Conservation (phyloP, 2,329 filamentous ascomycete species). For the Cercospora berteroae region DNA sequence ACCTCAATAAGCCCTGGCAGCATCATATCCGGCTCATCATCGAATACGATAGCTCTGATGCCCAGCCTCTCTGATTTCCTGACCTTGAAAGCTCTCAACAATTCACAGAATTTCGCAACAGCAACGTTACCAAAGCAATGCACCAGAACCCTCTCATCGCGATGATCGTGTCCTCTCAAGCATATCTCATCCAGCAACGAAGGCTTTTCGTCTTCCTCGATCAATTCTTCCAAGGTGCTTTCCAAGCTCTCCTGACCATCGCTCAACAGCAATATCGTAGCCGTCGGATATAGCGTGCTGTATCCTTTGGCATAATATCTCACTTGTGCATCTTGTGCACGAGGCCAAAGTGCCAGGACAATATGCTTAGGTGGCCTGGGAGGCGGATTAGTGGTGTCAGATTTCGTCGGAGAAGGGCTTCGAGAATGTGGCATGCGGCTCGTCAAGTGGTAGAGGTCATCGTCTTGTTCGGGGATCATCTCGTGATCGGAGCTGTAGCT, state of each 20-base stretch:
- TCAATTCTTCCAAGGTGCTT: constrained; percentile 17
- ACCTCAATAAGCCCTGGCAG: constrained; percentile 13
- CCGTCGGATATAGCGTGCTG: constrained; percentile 29
- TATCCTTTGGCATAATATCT: constrained; percentile 32
- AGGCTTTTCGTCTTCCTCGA: constrained; percentile 16
- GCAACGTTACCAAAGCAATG: constrained; percentile 32
- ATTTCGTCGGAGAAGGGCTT: constrained; percentile 1
- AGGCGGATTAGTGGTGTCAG: not conserved
- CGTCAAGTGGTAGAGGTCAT: not conserved
- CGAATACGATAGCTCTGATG: constrained; percentile 29
- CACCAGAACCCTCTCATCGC: constrained; percentile 19
- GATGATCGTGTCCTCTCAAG: not conserved
- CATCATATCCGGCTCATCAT: constrained; percentile 26
- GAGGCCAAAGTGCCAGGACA: constrained; percentile 32
- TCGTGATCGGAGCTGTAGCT: constrained; percentile 1
- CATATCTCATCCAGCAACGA: not conserved
- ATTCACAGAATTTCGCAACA: constrained; percentile 26
- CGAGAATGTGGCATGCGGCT: not conserved
- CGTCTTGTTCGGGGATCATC: not conserved
- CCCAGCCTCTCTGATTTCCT: constrained; percentile 22
- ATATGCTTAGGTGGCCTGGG: constrained; percentile 27
- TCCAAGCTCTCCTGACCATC: constrained; percentile 15
- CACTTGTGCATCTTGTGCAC: constrained; percentile 29
- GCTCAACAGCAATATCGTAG: constrained; percentile 27
- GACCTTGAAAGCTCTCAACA: constrained; percentile 30